A percentile compares a stretch with the other conserved stretches of the same genome.
These are phyloP conservation scores for Rhizophagus prolifer DNA, from an alignment of 192 early-diverging fungal genomes.

Conservation along the genomic window DNA sequence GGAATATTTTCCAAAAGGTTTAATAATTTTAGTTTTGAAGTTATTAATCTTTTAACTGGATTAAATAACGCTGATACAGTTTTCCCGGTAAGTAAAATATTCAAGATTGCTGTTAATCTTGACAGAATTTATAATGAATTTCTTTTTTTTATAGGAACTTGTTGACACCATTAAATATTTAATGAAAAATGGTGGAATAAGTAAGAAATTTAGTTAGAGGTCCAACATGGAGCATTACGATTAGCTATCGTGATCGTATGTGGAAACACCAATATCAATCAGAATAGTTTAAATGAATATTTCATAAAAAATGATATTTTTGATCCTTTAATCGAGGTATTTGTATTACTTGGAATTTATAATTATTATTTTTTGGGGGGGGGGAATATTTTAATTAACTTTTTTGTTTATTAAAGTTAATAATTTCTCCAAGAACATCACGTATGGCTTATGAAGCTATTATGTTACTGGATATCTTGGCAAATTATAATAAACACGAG, in stretches of 20 bases:
- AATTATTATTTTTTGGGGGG: not conserved
- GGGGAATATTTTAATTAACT: not conserved
- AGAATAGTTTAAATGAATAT: constrained; percentile 59
- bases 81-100: constrained; percentile 13
- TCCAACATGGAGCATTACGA: constrained; percentile 36
- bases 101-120: not conserved
- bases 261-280: constrained; percentile 58
- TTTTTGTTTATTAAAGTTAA: constrained; percentile 34
- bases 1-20: constrained; percentile 55
- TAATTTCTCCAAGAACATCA: constrained; percentile 36
- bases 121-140: not conserved
- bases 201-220: constrained; percentile 21
- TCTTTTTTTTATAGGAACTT: constrained; percentile 8
- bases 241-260: constrained; percentile 45
- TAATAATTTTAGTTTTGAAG: constrained; percentile 55
- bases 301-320: constrained; percentile 55
- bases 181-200: constrained; percentile 36
- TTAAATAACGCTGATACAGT: constrained; percentile 37
- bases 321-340: constrained; percentile 45
- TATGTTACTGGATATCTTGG: constrained; percentile 47
- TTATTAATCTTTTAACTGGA: constrained; percentile 49
- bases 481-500: constrained; percentile 62
- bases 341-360: not conserved
- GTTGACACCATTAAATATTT: constrained; percentile 28
- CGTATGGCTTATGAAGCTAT: constrained; percentile 43